Conservation (phyloP, 1,284 basidiomycete species). For the Puccinia coronata region DNA sequence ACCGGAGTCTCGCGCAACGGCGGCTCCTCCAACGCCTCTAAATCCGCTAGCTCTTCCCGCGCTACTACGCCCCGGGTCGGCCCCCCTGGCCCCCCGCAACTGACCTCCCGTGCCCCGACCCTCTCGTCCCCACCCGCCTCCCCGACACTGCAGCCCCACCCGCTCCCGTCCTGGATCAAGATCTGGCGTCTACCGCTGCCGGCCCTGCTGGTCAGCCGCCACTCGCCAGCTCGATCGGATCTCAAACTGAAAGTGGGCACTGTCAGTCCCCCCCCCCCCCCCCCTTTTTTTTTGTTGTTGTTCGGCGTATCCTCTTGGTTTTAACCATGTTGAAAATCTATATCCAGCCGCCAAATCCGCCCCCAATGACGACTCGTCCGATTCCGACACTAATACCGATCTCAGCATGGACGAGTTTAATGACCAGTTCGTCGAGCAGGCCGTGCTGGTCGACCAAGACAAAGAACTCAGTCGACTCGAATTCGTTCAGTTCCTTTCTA, state of each 20-base stretch:
- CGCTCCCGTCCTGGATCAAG: neutral
- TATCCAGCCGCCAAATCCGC: neutral
- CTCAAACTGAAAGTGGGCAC: slow-evolving; percentile 54
- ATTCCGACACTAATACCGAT: slow-evolving; percentile 50
- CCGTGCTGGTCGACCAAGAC: slow-evolving; percentile 84
- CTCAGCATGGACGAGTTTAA: slow-evolving; percentile 51
- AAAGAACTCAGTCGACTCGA: slow-evolving; percentile 76
- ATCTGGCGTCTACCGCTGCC: neutral
- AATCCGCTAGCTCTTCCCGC: slow-evolving; percentile 2
- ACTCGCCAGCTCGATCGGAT: slow-evolving; percentile 19
- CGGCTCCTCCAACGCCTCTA: neutral
- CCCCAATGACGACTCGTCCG: slow-evolving; percentile 32
- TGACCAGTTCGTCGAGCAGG: slow-evolving; percentile 58
- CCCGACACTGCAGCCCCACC: no score
- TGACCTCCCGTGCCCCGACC: neutral
- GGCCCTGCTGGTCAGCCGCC: neutral
- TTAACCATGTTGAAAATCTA: no score
- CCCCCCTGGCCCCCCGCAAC: neutral
- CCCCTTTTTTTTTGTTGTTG: no score
- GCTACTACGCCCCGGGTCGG: slow-evolving; percentile 2
- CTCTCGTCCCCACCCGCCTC: no score
- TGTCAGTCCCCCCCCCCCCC: slow-evolving; percentile 51
- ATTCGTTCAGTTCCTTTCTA: slow-evolving; percentile 62
- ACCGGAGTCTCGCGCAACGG: neutral
- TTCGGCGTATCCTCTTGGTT: no score